phyloP scores from a whole-genome alignment of 1,284 basidiomycete genomes.

The Fomitopsis pinicola region DNA sequence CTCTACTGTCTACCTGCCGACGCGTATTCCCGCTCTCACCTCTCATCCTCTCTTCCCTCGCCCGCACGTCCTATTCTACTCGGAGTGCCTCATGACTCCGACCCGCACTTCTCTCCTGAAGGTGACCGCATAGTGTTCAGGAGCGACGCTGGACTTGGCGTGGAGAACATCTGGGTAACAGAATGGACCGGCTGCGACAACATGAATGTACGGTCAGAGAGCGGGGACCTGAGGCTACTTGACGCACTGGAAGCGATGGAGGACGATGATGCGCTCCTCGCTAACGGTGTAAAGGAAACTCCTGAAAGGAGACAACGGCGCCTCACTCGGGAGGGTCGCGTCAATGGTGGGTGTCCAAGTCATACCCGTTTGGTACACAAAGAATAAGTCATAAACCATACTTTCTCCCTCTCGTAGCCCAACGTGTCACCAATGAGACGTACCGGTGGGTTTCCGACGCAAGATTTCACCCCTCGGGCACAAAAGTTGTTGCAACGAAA shows the following conservation, averaged over 20 bases:
- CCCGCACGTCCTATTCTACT: constrained; percentile 48
- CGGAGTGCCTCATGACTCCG: constrained; percentile 64
- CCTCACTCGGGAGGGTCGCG: constrained; percentile 55
- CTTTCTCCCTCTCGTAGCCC: constrained; percentile 33
- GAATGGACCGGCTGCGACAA: constrained; percentile 58
- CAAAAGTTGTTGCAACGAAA: constrained; percentile 63
- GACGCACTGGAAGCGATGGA: constrained; percentile 33
- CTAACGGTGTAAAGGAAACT: constrained; percentile 46
- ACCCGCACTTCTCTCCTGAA: constrained; percentile 67
- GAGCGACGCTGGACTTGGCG: constrained; percentile 66
- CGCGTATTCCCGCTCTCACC: constrained; percentile 27
- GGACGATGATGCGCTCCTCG: constrained; percentile 45
- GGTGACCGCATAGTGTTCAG: constrained; percentile 59
- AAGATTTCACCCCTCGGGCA: constrained; percentile 63
- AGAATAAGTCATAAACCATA: neutral
- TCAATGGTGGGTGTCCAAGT: constrained; percentile 36
- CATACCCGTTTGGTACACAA: neutral
- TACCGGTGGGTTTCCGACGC: constrained; percentile 65
- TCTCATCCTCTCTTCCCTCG: constrained; percentile 15
- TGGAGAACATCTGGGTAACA: constrained; percentile 71
- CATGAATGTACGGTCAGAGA: constrained; percentile 46
- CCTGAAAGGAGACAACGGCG: constrained; percentile 41
- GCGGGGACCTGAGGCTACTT: constrained; percentile 24
- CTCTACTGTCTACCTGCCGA: constrained; percentile 60
- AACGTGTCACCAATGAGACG: constrained; percentile 68